These are phyloP conservation scores for Fusarium sp. DNA, from an alignment of 2,329 filamentous ascomycete species.

Conservation along the genomic window DNA sequence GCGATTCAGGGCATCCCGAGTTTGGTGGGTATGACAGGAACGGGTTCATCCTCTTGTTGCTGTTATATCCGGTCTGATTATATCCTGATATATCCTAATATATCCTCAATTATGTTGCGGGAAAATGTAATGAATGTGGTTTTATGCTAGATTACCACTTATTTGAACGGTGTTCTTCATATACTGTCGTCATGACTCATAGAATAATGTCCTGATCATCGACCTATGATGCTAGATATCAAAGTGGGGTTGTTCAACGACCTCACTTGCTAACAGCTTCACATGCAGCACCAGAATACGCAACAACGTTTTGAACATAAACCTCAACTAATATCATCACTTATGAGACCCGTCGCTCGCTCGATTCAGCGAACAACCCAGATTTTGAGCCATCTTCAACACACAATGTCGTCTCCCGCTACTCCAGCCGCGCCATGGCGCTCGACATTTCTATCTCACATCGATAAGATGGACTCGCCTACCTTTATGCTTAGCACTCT, in stretches of 20 bases:
- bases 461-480: constrained; percentile 59
- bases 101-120: neutral
- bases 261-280: constrained; percentile 10
- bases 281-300: neutral
- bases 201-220: constrained; percentile 17
- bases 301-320: neutral
- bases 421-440: constrained; percentile 63
- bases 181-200: constrained; percentile 36
- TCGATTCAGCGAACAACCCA: constrained; percentile 44
- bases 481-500: constrained; percentile 64
- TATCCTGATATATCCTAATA: neutral
- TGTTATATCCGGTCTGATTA: neutral
- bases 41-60: neutral
- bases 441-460: constrained; percentile 61
- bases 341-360: constrained; percentile 35
- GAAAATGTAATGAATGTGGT: neutral
- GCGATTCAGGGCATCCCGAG: neutral
- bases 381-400: constrained; percentile 46
- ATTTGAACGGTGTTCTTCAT: neutral
- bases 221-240: constrained; percentile 23
- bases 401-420: constrained; percentile 41
- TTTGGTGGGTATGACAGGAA: neutral
- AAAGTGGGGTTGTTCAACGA: constrained; percentile 32
- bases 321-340: neutral
- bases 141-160: neutral